Conservation (phyloP, 1,139 yeast genomes). For the Taphrina confusa region DNA sequence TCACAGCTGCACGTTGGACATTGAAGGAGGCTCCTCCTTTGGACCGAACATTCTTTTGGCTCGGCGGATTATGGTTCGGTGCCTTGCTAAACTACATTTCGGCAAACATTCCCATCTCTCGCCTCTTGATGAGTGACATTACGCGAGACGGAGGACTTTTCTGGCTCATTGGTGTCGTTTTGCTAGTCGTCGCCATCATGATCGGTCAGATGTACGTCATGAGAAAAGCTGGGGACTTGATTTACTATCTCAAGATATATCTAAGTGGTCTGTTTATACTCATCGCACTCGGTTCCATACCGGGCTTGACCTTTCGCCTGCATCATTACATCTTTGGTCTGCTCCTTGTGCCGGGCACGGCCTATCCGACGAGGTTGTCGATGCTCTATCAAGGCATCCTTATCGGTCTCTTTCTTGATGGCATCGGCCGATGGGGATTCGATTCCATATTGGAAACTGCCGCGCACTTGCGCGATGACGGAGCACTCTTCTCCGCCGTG, state of each 20-base stretch:
- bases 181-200: slow-evolving; percentile 56
- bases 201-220: slow-evolving; percentile 72
- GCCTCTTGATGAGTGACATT: slow-evolving; percentile 71
- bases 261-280: slow-evolving; percentile 53
- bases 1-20: slow-evolving; percentile 28
- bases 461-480: slow-evolving; percentile 66
- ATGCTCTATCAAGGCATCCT: slow-evolving; percentile 78
- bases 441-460: slow-evolving; percentile 85
- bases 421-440: slow-evolving; percentile 89
- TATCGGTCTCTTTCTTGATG: slow-evolving; percentile 77
- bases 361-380: slow-evolving; percentile 63
- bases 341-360: slow-evolving; percentile 78
- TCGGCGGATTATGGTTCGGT: slow-evolving; percentile 82
- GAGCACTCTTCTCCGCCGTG: slow-evolving; percentile 49
- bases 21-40: slow-evolving; percentile 43
- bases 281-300: slow-evolving; percentile 55
- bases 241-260: slow-evolving; percentile 59
- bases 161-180: slow-evolving; percentile 53
- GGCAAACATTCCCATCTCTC: slow-evolving; percentile 82
- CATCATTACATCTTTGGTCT: slow-evolving; percentile 89
- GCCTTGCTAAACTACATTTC: slow-evolving; percentile 82
- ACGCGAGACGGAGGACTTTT: slow-evolving; percentile 64
- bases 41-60: slow-evolving; percentile 66
- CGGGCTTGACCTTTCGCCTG: slow-evolving; percentile 72
- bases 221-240: slow-evolving; percentile 70